Percentiles rank a stretch among this genome's conserved stretches.
Conservation (phyloP, 73 alveolate species). For the Paraurostyla sp. region DNA sequence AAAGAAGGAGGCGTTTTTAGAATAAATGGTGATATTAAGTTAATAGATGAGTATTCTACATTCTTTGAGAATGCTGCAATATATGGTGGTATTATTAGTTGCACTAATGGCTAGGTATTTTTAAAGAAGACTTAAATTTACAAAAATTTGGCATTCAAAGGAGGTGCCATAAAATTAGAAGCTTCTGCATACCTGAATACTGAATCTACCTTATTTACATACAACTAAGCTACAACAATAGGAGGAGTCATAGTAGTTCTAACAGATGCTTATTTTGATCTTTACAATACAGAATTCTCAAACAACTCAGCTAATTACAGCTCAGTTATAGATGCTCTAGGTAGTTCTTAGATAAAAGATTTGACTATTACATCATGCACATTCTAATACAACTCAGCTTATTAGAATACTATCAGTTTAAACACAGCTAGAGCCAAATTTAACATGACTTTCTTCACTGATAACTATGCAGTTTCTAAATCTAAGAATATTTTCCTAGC, state of each 20-base stretch:
- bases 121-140: not conserved
- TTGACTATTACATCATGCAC: not conserved
- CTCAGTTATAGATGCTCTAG: slow-evolving; percentile 29
- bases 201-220: not conserved
- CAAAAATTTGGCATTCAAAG: slow-evolving; percentile 15
- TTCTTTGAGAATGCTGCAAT: slow-evolving; percentile 28
- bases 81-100: slow-evolving; percentile 15
- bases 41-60: not conserved
- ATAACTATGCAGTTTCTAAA: not conserved
- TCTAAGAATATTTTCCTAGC: slow-evolving; percentile 29
- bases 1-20: slow-evolving; percentile 36
- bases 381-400: slow-evolving; percentile 7
- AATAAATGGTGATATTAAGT: not conserved
- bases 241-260: slow-evolving; percentile 34
- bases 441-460: slow-evolving; percentile 12
- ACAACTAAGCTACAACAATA: slow-evolving; percentile 9
- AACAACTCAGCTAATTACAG: slow-evolving; percentile 19
- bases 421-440: slow-evolving; percentile 15
- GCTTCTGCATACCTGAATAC: not conserved
- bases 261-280: slow-evolving; percentile 3
- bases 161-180: slow-evolving; percentile 23
- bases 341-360: not conserved
- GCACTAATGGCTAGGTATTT: not conserved
- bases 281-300: not conserved
- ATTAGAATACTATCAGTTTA: not conserved